Conservation (phyloP, 2,329 filamentous ascomycete species). For the Orbilia blumenaviensis region DNA sequence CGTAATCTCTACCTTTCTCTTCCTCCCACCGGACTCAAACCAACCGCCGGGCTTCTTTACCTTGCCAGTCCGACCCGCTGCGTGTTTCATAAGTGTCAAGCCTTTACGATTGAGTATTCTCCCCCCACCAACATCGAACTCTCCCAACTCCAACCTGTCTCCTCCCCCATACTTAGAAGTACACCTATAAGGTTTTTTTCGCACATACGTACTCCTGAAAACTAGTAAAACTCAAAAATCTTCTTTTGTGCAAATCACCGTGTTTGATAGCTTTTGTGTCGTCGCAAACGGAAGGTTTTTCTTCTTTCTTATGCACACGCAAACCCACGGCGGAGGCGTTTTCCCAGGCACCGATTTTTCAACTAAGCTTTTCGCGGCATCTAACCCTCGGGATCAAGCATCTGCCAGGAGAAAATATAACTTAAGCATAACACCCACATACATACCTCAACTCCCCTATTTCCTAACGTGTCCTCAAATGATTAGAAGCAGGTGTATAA, state of each 20-base stretch:
- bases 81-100: conserved; percentile 2
- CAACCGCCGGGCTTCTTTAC: neutral
- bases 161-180: no score
- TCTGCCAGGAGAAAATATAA: neutral
- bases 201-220: no score
- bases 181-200: no score
- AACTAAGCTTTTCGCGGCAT: neutral
- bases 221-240: no score
- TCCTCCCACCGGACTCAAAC: conserved; percentile 2
- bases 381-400: neutral
- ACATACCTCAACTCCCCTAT: no score
- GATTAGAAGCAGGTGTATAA: no score
- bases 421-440: no score
- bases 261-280: neutral
- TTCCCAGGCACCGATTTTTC: neutral
- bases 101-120: neutral
- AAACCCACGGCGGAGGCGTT: neutral
- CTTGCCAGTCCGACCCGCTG: neutral
- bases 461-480: no score
- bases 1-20: neutral
- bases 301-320: no score
- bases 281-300: conserved; percentile 1
- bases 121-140: neutral
- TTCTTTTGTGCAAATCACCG: no score
- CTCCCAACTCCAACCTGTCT: neutral